phyloP scores from a whole-genome alignment of 306 rosid genomes.

The Senna tora region DNA sequence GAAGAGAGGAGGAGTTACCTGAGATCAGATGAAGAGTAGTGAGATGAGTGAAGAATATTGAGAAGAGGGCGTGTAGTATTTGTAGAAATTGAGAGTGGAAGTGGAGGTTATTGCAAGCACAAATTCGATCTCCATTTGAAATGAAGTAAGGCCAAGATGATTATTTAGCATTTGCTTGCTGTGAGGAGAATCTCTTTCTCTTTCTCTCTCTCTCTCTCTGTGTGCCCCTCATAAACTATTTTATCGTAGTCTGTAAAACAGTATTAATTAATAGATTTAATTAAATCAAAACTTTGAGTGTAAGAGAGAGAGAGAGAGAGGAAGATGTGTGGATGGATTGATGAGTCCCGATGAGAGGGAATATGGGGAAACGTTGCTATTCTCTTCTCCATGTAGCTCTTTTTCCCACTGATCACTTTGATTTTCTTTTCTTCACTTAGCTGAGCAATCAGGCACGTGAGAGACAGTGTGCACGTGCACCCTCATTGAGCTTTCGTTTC shows the following conservation, averaged over 20 bases:
- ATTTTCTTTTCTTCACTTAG: slow-evolving; percentile 34
- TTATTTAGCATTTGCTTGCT: background rate
- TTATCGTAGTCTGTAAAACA: slow-evolving; percentile 45
- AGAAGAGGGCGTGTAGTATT: slow-evolving; percentile 9
- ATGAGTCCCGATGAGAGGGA: slow-evolving; percentile 72
- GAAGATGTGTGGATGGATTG: slow-evolving; percentile 40
- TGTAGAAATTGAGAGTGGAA: slow-evolving; percentile 21
- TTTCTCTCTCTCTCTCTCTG: slow-evolving; percentile 44
- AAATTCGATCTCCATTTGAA: slow-evolving; percentile 43
- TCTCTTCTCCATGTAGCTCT: slow-evolving; percentile 35
- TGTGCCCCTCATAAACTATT: slow-evolving; percentile 40
- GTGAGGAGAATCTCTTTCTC: slow-evolving; percentile 50
- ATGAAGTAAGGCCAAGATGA: slow-evolving; percentile 9
- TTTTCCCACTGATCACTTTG: slow-evolving; percentile 41
- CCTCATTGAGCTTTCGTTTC: slow-evolving; percentile 28
- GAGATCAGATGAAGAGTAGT: slow-evolving; percentile 8
- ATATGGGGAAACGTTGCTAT: slow-evolving; percentile 60
- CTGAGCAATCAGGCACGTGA: slow-evolving; percentile 55
- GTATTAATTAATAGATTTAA: slow-evolving; percentile 37
- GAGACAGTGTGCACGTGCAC: slow-evolving; percentile 52
- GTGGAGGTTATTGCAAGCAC: slow-evolving; percentile 30
- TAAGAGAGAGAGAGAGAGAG: background rate
- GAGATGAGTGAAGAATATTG: slow-evolving; percentile 12
- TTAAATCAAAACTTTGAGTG: slow-evolving; percentile 24
- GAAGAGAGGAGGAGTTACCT: slow-evolving; percentile 36